Evolutionary conservation across 164 flowering plant genomes (phyloP), one percentile per base, ranked within the genome.

Genomic region (Piper betle): DNA sequence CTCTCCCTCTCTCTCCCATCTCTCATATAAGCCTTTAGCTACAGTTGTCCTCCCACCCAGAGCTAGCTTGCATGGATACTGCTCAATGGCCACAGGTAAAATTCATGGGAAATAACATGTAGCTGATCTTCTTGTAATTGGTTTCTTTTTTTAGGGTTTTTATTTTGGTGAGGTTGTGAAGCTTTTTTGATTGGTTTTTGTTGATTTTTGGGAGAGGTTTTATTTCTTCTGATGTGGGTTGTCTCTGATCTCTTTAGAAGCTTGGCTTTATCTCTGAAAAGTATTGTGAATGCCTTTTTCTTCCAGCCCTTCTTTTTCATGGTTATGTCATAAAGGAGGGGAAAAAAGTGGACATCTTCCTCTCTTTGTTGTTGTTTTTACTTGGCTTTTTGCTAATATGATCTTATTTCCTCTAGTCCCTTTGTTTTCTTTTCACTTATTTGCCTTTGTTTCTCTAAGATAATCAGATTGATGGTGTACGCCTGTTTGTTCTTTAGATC

Each of bases 71-170:
- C 64, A 62, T 62, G 65, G 65, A 62, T 62, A 54, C 59, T 20
- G 65, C 58, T 62, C 65, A 62, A 39, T 62, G 65, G 65, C 65
- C 65, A 17, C 65, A 62, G 65, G 65, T 62, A 62, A 54, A 25
- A 11, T 52, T 37, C 9, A 55, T 33, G 39, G 3, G 16, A 38
- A 19, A 33, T 46, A 6, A 0, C 50, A 2, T 10, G 6, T 9
- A 46, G 15, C 50, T 15, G 33, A 25, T 25, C 33, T 25, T 25
- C 33, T 25, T 0, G 33, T 25, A 46, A 2, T 6, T 6, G 12
- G 12, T 46, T 46, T 46, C 15, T 46, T 46, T 6, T n/a, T 17
- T 20, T 18, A 53, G 19, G 56, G 17, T 55, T 55, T 55, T 7
- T 25, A 55, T 55, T 1, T 55, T 55, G 25, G 58, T 0, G 13